Conservation (phyloP, 331 rosid genomes). For the Dryas integrifolia region DNA sequence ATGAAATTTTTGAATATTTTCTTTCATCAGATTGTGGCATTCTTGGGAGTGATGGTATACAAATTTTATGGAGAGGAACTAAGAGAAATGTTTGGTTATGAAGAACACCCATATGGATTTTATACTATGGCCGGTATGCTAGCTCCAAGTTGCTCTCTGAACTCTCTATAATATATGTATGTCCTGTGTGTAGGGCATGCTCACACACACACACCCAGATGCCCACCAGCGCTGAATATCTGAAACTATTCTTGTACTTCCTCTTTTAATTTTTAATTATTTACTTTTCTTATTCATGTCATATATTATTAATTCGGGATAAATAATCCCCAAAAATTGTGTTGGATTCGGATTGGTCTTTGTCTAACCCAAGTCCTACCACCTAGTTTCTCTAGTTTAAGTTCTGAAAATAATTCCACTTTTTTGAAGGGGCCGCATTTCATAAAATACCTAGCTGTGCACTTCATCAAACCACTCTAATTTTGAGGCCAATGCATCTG, state of each 20-base stretch:
- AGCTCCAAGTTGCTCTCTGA: slow-evolving; percentile 17
- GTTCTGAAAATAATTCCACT: background rate
- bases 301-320: too few species aligned
- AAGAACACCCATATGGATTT: slow-evolving; percentile 97
- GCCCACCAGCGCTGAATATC: background rate
- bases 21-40: slow-evolving; percentile 78
- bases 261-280: background rate
- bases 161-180: slow-evolving; percentile 1
- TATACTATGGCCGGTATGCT: slow-evolving; percentile 89
- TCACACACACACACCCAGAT: background rate
- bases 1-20: slow-evolving; percentile 12
- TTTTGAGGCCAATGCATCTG: too few species aligned
- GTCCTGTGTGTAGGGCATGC: background rate
- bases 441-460: background rate
- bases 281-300: too few species aligned
- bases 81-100: slow-evolving; percentile 97
- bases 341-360: too few species aligned
- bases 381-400: background rate
- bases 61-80: slow-evolving; percentile 94
- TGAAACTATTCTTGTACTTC: background rate
- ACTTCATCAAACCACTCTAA: background rate
- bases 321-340: too few species aligned
- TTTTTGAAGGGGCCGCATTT: background rate
- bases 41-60: slow-evolving; percentile 89
- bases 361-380: too few species aligned